Evolutionary conservation across 176 grass and related monocot species (phyloP), one percentile per base, ranked within the genome.

Genomic region (Carex myosuroides): DNA sequence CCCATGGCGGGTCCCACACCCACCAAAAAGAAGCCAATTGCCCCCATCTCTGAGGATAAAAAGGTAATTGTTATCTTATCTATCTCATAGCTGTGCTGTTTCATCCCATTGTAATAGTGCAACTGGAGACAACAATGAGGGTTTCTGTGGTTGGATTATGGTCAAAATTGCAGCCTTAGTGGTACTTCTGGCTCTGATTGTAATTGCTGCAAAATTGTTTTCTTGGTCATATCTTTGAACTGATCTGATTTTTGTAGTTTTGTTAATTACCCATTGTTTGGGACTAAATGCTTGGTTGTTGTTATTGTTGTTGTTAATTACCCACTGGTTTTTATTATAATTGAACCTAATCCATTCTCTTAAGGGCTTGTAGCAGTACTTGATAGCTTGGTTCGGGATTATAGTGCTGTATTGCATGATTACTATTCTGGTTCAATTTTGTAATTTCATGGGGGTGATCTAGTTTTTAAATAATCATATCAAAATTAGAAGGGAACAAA

Each of bases 1-100:
- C 52, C 73, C 73, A 77, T 85, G 29, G 70, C 75, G 6, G 67
- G 73, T 4, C 80, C 73, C 14, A 50, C 89, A 3, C 83, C 91
- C 12, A 81, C 86, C 62, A 92, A 92, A 83, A 89, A 90, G 73
- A 79, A 86, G 21, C 85, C 79, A 4, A 66, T 85, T 29, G n/a
- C 84, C 6, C 88, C 86, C n/a, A 84, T 60, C 63, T 90, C 90
- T n/a, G 90, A 90, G 71, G 88, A 95, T 52, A 92, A 88, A 79
- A 95, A 92, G 93, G 90, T 95, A 84, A 82, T 54, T 30, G 0
- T 13, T 55, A 54, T 76, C 59, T 64, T 81, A 52, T 66, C 69
- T 63, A 29, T 54, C 0, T 73, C 11, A 52, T 84, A 56, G 26
- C 71, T 46, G 52, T n/a, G 66, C 11, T 65, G 14, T 71, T 81